phyloP scores from a whole-genome alignment of 768 basidiomycete species.

The Amanita polypyramis region DNA sequence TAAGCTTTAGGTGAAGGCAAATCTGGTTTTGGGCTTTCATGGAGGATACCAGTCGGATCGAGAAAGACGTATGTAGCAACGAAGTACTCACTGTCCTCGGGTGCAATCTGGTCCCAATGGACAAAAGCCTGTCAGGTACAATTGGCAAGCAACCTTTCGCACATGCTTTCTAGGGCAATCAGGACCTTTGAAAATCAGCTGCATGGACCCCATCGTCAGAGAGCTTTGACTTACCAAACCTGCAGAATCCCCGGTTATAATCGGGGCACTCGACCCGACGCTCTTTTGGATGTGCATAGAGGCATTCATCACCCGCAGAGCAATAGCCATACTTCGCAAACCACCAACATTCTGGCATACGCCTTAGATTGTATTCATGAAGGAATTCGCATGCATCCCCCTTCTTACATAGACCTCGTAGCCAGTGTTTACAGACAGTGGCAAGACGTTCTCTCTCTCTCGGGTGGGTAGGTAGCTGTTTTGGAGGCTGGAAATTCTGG shows the following conservation, averaged over 20 bases:
- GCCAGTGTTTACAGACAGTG: conserved; percentile 98
- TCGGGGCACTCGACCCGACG: conserved; percentile 89
- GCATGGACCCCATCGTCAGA: not conserved
- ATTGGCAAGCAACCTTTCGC: conserved; percentile 80
- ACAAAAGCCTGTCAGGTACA: conserved; percentile 90
- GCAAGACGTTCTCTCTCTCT: conserved; percentile 74
- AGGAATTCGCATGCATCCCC: conserved; percentile 97
- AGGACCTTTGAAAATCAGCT: conserved; percentile 44
- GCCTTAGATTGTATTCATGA: conserved; percentile 95
- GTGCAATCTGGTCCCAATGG: conserved; percentile 83
- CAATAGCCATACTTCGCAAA: conserved; percentile 97
- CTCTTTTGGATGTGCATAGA: conserved; percentile 93
- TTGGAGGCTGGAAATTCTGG: conserved; percentile 84
- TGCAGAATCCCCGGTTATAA: conserved; percentile 93
- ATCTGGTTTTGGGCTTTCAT: conserved; percentile 62
- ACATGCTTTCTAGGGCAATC: conserved; percentile 88
- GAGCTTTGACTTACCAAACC: conserved; percentile 64
- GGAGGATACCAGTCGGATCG: conserved; percentile 3
- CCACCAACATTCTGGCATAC: conserved; percentile 99
- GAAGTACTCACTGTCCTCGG: conserved; percentile 69
- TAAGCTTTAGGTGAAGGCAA: conserved; percentile 65
- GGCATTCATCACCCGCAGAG: conserved; percentile 91
- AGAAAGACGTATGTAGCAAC: conserved; percentile 7
- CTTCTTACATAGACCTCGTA: conserved; percentile 96
- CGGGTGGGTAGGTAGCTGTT: conserved; percentile 72